A percentile compares a stretch with the other conserved stretches of the same genome.
phyloP scores from a whole-genome alignment of 352 stramenopile genomes.

The Globisporangium ultimum region DNA sequence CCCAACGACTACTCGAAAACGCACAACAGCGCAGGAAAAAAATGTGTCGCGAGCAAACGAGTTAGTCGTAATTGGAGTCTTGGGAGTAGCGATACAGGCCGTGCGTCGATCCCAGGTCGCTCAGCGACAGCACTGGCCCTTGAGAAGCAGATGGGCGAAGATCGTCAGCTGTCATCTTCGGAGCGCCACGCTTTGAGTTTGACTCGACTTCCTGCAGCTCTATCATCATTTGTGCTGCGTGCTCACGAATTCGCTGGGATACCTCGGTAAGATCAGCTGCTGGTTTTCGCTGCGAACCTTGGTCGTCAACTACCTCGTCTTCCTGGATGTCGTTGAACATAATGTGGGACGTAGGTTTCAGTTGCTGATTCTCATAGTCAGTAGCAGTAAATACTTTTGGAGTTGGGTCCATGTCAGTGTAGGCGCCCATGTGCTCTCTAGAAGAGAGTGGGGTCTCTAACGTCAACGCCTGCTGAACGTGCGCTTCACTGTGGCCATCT shows the following conservation, averaged over 20 bases:
- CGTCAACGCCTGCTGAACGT: constrained; percentile 14
- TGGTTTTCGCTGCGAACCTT: constrained; percentile 3
- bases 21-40: constrained; percentile 2
- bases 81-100: constrained; percentile 16
- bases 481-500: constrained; percentile 18
- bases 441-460: constrained; percentile 21
- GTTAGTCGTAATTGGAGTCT: constrained; percentile 23
- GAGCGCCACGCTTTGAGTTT: constrained; percentile 16
- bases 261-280: constrained; percentile 46
- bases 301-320: constrained; percentile 32
- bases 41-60: not conserved
- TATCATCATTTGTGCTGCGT: constrained; percentile 27
- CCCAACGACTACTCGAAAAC: not conserved
- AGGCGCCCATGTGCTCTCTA: constrained; percentile 21
- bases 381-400: constrained; percentile 23
- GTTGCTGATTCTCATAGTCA: constrained; percentile 3
- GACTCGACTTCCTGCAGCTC: constrained; percentile 30
- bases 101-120: constrained; percentile 30
- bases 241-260: constrained; percentile 48
- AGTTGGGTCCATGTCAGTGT: constrained; percentile 22
- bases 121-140: constrained; percentile 35
- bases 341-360: constrained; percentile 19
- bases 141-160: constrained; percentile 36
- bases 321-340: constrained; percentile 67
- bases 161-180: constrained; percentile 46